These are phyloP conservation scores for Kodamaea sp. DNA, from an alignment of 1,139 yeast genomes.

Conservation along the genomic window DNA sequence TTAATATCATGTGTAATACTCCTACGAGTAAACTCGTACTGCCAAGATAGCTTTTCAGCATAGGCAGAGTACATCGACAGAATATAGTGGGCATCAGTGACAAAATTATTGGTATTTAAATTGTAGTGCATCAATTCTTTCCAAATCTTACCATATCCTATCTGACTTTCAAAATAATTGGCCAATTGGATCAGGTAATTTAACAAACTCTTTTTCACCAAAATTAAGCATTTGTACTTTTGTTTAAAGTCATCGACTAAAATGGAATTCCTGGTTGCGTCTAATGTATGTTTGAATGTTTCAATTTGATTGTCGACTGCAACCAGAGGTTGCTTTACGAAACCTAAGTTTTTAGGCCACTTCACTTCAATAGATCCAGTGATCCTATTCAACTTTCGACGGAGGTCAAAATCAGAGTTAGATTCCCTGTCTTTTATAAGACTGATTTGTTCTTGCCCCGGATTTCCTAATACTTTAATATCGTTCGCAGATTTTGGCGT, in stretches of 20 bases:
- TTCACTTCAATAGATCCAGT: no score
- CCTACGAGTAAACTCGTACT: slow-evolving; percentile 4
- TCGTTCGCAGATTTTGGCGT: slow-evolving; percentile 1
- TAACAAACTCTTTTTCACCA: slow-evolving; percentile 2
- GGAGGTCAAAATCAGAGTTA: no score
- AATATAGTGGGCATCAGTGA: slow-evolving; percentile 8
- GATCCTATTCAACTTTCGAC: no score
- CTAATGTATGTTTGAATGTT: background rate
- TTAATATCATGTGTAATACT: slow-evolving; percentile 6
- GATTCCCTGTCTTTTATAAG: no score
- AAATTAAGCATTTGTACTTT: slow-evolving; percentile 1
- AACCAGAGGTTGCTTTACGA: background rate
- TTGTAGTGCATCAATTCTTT: slow-evolving; percentile 13
- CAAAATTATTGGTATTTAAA: background rate
- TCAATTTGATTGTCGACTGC: background rate
- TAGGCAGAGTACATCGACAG: slow-evolving; percentile 19
- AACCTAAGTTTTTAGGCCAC: no score
- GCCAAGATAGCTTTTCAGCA: slow-evolving; percentile 15
- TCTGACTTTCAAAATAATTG: slow-evolving; percentile 15
- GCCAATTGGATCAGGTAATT: slow-evolving; percentile 1
- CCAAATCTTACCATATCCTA: slow-evolving; percentile 18
- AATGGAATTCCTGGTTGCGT: background rate
- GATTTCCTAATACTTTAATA: slow-evolving; percentile 6
- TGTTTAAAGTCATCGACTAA: background rate
- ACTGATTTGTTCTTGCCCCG: no score